Evolutionary conservation across 495 filamentous ascomycete genomes (phyloP).

Genomic region (Ramalina intermedia): DNA sequence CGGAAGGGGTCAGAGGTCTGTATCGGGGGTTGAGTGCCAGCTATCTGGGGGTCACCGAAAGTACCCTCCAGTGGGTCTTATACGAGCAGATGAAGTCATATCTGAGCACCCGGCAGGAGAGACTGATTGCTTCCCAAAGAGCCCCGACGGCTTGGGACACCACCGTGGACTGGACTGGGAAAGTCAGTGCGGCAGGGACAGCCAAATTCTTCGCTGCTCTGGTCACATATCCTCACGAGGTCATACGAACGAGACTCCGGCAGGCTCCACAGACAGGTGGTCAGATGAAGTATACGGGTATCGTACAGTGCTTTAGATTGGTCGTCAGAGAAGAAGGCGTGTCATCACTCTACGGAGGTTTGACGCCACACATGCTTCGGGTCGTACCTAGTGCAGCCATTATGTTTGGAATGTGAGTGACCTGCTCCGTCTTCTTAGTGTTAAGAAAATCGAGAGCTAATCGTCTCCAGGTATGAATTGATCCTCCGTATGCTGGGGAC

Average conservation of each 20-base stretch:
- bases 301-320: conserved; percentile 39
- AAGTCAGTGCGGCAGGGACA: conserved; percentile 33
- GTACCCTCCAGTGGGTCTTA: conserved; percentile 42
- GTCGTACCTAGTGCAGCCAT: conserved; percentile 76
- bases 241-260: conserved; percentile 39
- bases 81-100: conserved; percentile 43
- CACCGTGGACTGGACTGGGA: conserved; percentile 33
- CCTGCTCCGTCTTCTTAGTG: not conserved
- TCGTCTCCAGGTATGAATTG: conserved; percentile 39
- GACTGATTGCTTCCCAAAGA: conserved; percentile 21
- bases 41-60: conserved; percentile 42
- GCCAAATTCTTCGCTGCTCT: conserved; percentile 43
- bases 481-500: conserved; percentile 41
- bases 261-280: conserved; percentile 32
- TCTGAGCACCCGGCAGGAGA: conserved; percentile 27
- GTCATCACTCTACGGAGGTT: conserved; percentile 39
- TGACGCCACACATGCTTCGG: conserved; percentile 43
- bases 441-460: not conserved
- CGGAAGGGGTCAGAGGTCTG: conserved; percentile 38
- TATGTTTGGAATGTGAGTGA: conserved; percentile 70
- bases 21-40: conserved; percentile 41
- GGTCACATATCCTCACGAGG: conserved; percentile 46
- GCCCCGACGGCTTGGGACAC: conserved; percentile 30
- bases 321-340: conserved; percentile 43
- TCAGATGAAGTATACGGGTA: conserved; percentile 39